Conservation (phyloP, 352 stramenopile species). For the Pythium sukuiense region DNA sequence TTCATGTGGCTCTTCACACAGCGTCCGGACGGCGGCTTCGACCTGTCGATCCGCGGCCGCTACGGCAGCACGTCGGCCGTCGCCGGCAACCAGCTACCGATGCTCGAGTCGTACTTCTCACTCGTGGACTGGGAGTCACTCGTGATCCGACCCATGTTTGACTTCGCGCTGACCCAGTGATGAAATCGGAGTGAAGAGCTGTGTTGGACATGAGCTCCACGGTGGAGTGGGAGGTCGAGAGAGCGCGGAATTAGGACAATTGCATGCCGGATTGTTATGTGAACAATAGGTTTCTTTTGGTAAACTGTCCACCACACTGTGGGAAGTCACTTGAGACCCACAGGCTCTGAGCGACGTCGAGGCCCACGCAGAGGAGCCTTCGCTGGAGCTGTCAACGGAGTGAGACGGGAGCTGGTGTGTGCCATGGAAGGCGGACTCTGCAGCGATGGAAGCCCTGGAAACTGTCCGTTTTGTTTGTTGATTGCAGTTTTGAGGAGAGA, state of each 20-base stretch:
- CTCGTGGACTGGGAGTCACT: constrained; percentile 86
- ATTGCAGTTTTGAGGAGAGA: constrained; percentile 3
- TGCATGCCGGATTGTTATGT: background rate
- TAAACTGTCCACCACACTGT: too few species aligned
- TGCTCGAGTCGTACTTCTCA: constrained; percentile 86
- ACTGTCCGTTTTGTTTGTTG: background rate
- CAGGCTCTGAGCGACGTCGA: constrained; percentile 11
- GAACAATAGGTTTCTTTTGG: background rate
- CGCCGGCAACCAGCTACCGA: constrained; percentile 76
- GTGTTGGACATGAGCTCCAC: background rate
- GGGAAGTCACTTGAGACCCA: constrained; percentile 7
- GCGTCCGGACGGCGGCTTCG: constrained; percentile 56
- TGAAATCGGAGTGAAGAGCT: too few species aligned
- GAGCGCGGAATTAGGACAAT: constrained; percentile 7
- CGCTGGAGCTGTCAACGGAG: background rate
- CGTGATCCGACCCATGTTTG: constrained; percentile 76
- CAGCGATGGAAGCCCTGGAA: constrained; percentile 15
- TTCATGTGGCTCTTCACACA: constrained; percentile 84
- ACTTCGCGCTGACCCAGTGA: constrained; percentile 39
- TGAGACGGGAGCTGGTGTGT: background rate
- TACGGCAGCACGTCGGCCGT: constrained; percentile 84
- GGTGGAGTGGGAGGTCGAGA: background rate
- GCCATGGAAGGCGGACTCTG: background rate
- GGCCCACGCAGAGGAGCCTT: background rate
- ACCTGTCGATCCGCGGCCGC: constrained; percentile 73